These are phyloP conservation scores for Taphrina pruni DNA, from an alignment of 1,139 yeast species.

Conservation along the genomic window DNA sequence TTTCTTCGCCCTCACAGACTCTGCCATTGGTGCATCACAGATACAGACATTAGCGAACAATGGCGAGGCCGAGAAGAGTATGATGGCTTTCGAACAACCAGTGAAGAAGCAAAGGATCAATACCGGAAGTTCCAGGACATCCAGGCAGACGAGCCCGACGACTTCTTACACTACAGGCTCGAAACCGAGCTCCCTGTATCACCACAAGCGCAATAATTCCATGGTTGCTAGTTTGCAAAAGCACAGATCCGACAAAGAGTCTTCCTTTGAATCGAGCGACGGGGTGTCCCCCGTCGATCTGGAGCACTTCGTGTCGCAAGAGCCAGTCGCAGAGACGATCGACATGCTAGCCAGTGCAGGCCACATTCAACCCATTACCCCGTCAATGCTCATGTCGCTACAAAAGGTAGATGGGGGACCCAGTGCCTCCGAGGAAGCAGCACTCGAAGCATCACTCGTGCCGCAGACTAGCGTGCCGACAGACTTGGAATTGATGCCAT, in stretches of 20 bases:
- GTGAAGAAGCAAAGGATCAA: constrained; percentile 19
- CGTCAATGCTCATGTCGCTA: constrained; percentile 37
- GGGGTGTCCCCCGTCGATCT: constrained; percentile 28
- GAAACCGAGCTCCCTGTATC: neutral
- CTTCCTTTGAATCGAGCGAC: constrained; percentile 31
- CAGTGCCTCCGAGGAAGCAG: neutral
- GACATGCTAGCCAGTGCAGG: neutral
- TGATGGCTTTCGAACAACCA: neutral
- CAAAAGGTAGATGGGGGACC: neutral
- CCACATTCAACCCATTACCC: constrained; percentile 38
- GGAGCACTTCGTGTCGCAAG: constrained; percentile 3
- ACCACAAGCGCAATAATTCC: constrained; percentile 21
- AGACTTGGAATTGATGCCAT: constrained; percentile 16
- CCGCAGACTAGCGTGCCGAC: neutral
- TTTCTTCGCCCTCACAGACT: constrained; percentile 30
- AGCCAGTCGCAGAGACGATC: neutral
- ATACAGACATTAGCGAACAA: neutral
- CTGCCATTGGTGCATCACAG: constrained; percentile 20
- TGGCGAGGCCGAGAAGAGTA: neutral
- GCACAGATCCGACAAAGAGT: constrained; percentile 16
- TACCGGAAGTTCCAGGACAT: constrained; percentile 1
- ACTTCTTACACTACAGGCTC: constrained; percentile 13
- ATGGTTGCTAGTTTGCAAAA: neutral
- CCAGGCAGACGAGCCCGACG: constrained; percentile 20
- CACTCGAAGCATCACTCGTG: neutral